Evolutionary conservation across 768 basidiomycete genomes (phyloP).

Genomic region (Omphalotus guepiniiformis): DNA sequence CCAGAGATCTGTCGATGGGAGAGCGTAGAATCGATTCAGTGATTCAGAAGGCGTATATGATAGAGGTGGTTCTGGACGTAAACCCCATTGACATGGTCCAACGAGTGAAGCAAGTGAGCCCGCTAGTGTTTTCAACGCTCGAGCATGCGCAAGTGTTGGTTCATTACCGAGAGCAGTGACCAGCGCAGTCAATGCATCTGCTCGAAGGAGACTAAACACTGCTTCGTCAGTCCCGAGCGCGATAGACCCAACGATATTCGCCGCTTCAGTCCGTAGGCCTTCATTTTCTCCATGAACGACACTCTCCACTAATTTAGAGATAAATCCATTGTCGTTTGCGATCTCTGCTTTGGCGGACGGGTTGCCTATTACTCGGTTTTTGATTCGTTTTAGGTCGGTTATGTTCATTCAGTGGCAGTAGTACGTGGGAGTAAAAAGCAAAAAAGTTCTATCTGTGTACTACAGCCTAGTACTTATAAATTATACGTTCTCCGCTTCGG

Average conservation of each 20-base stretch:
- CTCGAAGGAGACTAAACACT: slow-evolving; percentile 44
- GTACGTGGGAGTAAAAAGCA: no score
- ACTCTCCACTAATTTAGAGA: slow-evolving; percentile 43
- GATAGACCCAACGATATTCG: slow-evolving; percentile 70
- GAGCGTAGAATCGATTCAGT: slow-evolving; percentile 27
- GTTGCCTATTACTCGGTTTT: slow-evolving; percentile 78
- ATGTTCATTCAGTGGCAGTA: no score
- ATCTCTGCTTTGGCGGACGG: slow-evolving; percentile 63
- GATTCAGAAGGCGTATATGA: neutral
- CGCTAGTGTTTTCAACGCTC: slow-evolving; percentile 58
- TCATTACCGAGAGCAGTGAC: slow-evolving; percentile 26
- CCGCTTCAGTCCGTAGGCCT: slow-evolving; percentile 65
- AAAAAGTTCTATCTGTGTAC: no score
- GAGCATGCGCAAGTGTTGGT: slow-evolving; percentile 55
- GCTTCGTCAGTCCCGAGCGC: slow-evolving; percentile 52
- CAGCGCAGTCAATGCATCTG: slow-evolving; percentile 57
- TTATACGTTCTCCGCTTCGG: no score
- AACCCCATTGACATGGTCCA: slow-evolving; percentile 67
- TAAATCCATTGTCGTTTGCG: slow-evolving; percentile 50
- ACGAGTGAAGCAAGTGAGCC: slow-evolving; percentile 61
- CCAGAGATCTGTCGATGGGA: slow-evolving; percentile 59
- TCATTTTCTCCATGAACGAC: slow-evolving; percentile 34
- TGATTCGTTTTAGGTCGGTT: slow-evolving; percentile 56
- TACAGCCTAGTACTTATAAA: no score
- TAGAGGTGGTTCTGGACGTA: slow-evolving; percentile 39